Conservation (phyloP, 495 filamentous ascomycete species). For the Cercophora samala region DNA sequence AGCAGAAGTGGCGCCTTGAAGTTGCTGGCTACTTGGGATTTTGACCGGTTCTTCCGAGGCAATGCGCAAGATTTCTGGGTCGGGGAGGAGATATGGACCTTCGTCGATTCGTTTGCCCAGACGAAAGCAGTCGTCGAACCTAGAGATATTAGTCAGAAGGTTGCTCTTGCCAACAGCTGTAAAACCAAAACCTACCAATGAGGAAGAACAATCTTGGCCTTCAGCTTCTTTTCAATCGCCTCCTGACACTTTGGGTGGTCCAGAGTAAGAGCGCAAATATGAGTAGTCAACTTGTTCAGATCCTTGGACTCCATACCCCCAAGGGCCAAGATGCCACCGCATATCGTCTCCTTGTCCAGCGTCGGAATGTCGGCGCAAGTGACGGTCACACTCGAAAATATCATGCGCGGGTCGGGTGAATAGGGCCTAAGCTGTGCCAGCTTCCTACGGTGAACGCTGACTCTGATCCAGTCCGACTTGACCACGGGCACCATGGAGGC, state of each 20-base stretch:
- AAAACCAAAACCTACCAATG: constrained; percentile 59
- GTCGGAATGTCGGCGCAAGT: constrained; percentile 75
- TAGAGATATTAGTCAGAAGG: constrained; percentile 28
- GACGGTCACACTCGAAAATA: constrained; percentile 78
- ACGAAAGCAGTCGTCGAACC: constrained; percentile 95
- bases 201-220: constrained; percentile 82
- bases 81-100: constrained; percentile 77
- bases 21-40: constrained; percentile 52
- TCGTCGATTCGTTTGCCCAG: constrained; percentile 86
- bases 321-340: constrained; percentile 83
- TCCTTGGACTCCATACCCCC: constrained; percentile 74
- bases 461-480: constrained; percentile 73
- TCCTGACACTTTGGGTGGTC: constrained; percentile 68
- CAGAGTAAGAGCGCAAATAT: constrained; percentile 79
- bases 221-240: constrained; percentile 59
- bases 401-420: constrained; percentile 85
- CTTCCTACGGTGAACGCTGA: constrained; percentile 62
- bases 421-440: constrained; percentile 76
- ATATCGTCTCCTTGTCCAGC: constrained; percentile 89
- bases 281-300: constrained; percentile 71
- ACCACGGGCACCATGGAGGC: constrained; percentile 79
- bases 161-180: not conserved
- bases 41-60: constrained; percentile 53
- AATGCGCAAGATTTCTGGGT: constrained; percentile 71
- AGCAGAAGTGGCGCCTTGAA: constrained; percentile 74